Evolutionary conservation across 2,329 filamentous ascomycete species (phyloP).

Genomic region (Chalaropsis ovoidea): DNA sequence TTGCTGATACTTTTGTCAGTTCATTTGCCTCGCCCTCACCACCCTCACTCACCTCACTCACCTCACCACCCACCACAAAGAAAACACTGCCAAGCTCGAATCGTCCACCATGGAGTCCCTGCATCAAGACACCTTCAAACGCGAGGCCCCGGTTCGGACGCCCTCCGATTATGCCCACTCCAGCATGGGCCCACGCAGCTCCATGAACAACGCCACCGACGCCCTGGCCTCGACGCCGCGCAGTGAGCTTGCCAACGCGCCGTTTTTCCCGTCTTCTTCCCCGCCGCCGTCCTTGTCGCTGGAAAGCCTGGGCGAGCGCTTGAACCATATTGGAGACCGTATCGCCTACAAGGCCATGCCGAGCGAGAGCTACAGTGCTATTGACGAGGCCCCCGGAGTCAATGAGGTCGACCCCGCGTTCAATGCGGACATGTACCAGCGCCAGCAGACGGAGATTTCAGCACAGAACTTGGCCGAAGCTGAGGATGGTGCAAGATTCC

Average conservation of each 20-base stretch:
- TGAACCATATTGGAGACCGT: constrained; percentile 16
- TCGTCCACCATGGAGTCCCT: constrained; percentile 18
- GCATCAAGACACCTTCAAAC: constrained; percentile 24
- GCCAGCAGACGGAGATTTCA: neutral
- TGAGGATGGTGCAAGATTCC: constrained; percentile 2
- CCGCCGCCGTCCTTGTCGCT: neutral
- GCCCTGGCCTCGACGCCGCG: constrained; percentile 3
- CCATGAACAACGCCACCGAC: neutral
- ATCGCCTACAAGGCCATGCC: constrained; percentile 14
- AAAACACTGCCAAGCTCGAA: neutral
- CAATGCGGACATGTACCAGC: neutral
- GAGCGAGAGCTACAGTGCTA: constrained; percentile 5
- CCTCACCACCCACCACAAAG: neutral
- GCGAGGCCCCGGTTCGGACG: constrained; percentile 17
- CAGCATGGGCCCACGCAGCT: neutral
- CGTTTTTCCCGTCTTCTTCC: neutral
- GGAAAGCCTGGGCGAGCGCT: constrained; percentile 13
- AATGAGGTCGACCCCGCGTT: neutral
- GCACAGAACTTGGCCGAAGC: neutral
- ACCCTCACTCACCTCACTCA: neutral
- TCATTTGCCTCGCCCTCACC: neutral
- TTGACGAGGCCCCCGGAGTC: constrained; percentile 1
- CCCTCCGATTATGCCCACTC: constrained; percentile 18
- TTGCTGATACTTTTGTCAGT: neutral
- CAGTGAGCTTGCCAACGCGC: constrained; percentile 16